Conservation (phyloP, 2,329 filamentous ascomycete species). For the Xylariales sp. region DNA sequence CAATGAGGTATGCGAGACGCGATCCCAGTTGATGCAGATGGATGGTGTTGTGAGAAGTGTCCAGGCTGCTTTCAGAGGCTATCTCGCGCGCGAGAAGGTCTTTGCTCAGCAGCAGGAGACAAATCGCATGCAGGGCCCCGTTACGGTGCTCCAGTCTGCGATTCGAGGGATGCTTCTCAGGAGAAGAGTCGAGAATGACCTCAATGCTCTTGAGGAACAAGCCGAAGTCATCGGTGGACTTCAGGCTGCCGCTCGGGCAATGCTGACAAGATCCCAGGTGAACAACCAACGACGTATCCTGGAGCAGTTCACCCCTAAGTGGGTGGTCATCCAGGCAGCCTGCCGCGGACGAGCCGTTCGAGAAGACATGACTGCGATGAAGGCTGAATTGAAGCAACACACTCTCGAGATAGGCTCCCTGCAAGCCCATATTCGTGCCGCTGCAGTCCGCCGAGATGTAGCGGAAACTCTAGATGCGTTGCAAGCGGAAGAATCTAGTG, state of each 20-base stretch:
- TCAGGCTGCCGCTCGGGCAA: slow-evolving; percentile 64
- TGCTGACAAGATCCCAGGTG: slow-evolving; percentile 53
- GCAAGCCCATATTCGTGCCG: slow-evolving; percentile 50
- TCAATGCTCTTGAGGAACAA: slow-evolving; percentile 46
- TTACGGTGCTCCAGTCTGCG: slow-evolving; percentile 60
- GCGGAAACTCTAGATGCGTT: slow-evolving; percentile 43
- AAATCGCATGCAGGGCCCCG: slow-evolving; percentile 42
- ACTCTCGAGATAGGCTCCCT: slow-evolving; percentile 38
- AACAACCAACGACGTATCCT: slow-evolving; percentile 47
- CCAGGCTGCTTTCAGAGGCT: slow-evolving; percentile 63
- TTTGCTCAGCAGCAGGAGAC: slow-evolving; percentile 53
- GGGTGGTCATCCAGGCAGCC: slow-evolving; percentile 44
- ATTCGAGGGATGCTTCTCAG: slow-evolving; percentile 64
- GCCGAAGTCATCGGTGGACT: slow-evolving; percentile 47
- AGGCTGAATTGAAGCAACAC: slow-evolving; percentile 43
- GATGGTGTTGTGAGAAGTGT: slow-evolving; percentile 62
- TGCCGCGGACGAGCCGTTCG: slow-evolving; percentile 46
- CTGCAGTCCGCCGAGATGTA: slow-evolving; percentile 48
- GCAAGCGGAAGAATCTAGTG: slow-evolving; percentile 29
- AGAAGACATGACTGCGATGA: slow-evolving; percentile 36
- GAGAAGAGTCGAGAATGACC: slow-evolving; percentile 40
- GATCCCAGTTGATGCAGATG: slow-evolving; percentile 56
- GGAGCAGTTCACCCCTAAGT: slow-evolving; percentile 42
- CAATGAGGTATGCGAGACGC: slow-evolving; percentile 50
- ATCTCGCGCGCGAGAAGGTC: slow-evolving; percentile 56